A percentile compares a stretch with the other conserved stretches of the same genome.
These are phyloP conservation scores for Choanephora cucurbitarum DNA, from an alignment of 371 early-diverging fungal species.

Conservation along the genomic window DNA sequence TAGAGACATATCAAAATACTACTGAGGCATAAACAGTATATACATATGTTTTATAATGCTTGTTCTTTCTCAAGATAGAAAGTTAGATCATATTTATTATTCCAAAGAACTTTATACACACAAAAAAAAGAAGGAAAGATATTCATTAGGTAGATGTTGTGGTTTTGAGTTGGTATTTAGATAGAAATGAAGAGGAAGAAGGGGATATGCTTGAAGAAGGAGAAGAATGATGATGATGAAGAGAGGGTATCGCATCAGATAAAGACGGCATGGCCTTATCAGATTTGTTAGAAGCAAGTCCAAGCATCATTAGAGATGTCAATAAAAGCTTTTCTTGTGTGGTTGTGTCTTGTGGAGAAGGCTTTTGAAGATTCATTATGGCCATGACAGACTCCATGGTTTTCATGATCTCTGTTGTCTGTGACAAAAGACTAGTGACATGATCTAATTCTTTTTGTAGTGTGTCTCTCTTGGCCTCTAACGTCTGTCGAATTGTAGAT, in stretches of 20 bases:
- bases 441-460: slow-evolving; percentile 38
- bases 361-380: slow-evolving; percentile 15
- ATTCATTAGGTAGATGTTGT: background rate
- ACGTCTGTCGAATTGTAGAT: slow-evolving; percentile 19
- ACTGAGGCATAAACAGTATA: too few relatives aligned
- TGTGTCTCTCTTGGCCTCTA: slow-evolving; percentile 32
- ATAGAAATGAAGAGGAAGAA: slow-evolving; percentile 1
- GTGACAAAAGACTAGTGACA: slow-evolving; percentile 32
- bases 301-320: slow-evolving; percentile 21
- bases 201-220: background rate
- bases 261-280: slow-evolving; percentile 16
- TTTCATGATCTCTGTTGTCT: slow-evolving; percentile 37
- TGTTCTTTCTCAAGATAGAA: too few relatives aligned
- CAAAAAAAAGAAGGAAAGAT: too few relatives aligned
- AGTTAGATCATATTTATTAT: too few relatives aligned
- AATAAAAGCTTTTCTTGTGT: slow-evolving; percentile 11
- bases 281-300: slow-evolving; percentile 10
- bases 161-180: slow-evolving; percentile 6
- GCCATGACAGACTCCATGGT: slow-evolving; percentile 35
- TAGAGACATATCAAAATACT: background rate
- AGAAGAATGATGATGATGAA: background rate
- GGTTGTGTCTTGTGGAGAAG: background rate
- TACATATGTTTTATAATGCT: too few relatives aligned
- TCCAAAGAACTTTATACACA: too few relatives aligned
- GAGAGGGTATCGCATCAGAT: slow-evolving; percentile 22